Conservation (phyloP, 352 stramenopile genomes). For the Thalassiosira hispida region DNA sequence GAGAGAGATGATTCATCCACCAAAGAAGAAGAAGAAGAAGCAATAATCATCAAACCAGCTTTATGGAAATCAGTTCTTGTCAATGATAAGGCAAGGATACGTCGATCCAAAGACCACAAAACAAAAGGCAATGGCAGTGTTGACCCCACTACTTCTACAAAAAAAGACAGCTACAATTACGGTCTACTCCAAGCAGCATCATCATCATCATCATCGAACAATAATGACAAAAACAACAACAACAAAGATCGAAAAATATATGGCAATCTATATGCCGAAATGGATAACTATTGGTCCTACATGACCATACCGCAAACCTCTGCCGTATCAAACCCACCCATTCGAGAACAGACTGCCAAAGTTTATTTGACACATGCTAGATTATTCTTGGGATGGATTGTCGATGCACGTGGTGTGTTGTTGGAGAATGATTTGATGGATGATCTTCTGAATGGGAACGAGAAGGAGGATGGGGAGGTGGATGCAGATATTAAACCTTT, state of each 20-base stretch:
- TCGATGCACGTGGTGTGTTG: constrained; percentile 31
- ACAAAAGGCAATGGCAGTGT: background rate
- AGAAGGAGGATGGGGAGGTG: background rate
- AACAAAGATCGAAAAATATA: constrained; percentile 48
- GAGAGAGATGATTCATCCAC: background rate
- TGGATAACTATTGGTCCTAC: constrained; percentile 70
- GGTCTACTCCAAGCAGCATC: constrained; percentile 48
- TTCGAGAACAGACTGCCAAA: constrained; percentile 74
- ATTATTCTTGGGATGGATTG: constrained; percentile 78
- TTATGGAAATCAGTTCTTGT: constrained; percentile 65
- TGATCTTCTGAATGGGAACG: background rate
- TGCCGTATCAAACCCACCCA: constrained; percentile 58
- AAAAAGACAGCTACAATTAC: constrained; percentile 64
- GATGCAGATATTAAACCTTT: background rate
- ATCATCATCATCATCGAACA: too few relatives aligned
- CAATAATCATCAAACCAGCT: constrained; percentile 5
- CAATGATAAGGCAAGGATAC: constrained; percentile 65
- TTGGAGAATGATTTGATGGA: constrained; percentile 19
- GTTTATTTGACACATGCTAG: constrained; percentile 81
- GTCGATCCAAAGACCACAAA: constrained; percentile 11
- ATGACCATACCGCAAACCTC: constrained; percentile 72
- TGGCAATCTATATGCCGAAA: constrained; percentile 56
- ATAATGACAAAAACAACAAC: constrained; percentile 10
- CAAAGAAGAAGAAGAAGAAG: background rate
- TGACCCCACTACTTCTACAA: background rate